phyloP scores from a whole-genome alignment of 805 yeast species.

The Kodamaea leandrae region DNA sequence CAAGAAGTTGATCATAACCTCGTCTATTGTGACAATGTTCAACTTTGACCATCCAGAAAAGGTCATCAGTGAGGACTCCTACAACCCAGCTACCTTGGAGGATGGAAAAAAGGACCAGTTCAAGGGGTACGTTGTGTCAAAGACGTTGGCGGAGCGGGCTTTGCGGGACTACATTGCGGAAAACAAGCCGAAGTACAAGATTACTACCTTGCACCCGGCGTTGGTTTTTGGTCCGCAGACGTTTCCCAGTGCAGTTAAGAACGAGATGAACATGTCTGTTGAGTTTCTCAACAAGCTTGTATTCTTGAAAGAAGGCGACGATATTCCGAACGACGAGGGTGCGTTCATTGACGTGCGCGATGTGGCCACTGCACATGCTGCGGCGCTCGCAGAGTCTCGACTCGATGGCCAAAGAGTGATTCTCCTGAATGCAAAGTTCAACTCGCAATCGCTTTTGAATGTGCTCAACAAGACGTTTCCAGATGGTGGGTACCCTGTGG shows the following conservation, averaged over 20 bases:
- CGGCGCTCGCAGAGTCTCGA: slow-evolving; percentile 27
- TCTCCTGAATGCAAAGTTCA: slow-evolving; percentile 17
- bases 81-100: slow-evolving; percentile 19
- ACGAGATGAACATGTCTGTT: slow-evolving; percentile 23
- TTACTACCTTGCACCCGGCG: slow-evolving; percentile 24
- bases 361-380: slow-evolving; percentile 30
- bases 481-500: not conserved
- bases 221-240: slow-evolving; percentile 19
- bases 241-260: slow-evolving; percentile 5
- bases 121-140: slow-evolving; percentile 27
- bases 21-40: slow-evolving; percentile 48
- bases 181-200: slow-evolving; percentile 14
- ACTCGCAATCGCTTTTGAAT: slow-evolving; percentile 18
- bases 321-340: slow-evolving; percentile 16
- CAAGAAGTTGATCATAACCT: slow-evolving; percentile 53
- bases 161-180: slow-evolving; percentile 28
- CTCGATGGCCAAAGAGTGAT: slow-evolving; percentile 30
- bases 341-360: slow-evolving; percentile 22
- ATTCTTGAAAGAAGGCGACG: slow-evolving; percentile 11
- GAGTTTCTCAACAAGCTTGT: slow-evolving; percentile 17
- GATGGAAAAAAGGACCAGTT: slow-evolving; percentile 20
- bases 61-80: slow-evolving; percentile 26
- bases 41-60: slow-evolving; percentile 17
- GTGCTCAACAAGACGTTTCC: slow-evolving; percentile 23
- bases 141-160: slow-evolving; percentile 32